Base-by-base conservation (phyloP, 129 eudicot genomes). In the Daucus carota region DNA sequence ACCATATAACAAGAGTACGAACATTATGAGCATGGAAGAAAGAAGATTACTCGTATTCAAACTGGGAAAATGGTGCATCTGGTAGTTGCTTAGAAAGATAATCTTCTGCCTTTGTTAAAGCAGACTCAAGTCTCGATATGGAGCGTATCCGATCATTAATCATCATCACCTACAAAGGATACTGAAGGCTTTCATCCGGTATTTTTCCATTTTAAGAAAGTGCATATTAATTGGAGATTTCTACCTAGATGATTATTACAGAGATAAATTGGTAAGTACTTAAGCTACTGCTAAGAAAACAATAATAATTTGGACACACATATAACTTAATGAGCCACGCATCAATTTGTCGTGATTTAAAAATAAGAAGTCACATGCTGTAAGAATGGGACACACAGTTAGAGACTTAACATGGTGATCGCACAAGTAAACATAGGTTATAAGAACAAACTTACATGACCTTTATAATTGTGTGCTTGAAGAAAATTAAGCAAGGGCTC, bases 401-500 rank as follows among this genome's bases (percentile, higher is more conserved):
- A n/a, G n/a, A n/a, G n/a, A n/a, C 43, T 45, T 33, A 52, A 80
- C 84, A 76, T 17, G 28, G 48, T 31, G n/a, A 74, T n/a, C 65
- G 43, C 10, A 38, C 50, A 66, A 73, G 50, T 54, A 54, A 45
- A 45, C 16, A 52, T n/a, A 67, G 59, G 29, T 31, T 44, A 68
- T 46, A 75, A 41, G 11, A 22, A 42, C 22, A 83, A 74, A 84
- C 95, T 90, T 76, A 95, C 99, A 69, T 88, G 83, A 73, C 99
- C 99, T 75, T 92, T 87, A 81, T 88, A 88, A 62, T 44, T 89
- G 89, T 95, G 99, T 26, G 81, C 80, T 40, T 89, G 84, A 17
- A 95, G 86, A 87, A 95, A 92, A 89, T 91, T 85, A 57, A 95
- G 90, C 54, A 95, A 85, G 44, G 99, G 99, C 79, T 95, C 99